Evolutionary conservation across 495 filamentous ascomycete species (phyloP).

Genomic region (Trichoderma reesei): DNA sequence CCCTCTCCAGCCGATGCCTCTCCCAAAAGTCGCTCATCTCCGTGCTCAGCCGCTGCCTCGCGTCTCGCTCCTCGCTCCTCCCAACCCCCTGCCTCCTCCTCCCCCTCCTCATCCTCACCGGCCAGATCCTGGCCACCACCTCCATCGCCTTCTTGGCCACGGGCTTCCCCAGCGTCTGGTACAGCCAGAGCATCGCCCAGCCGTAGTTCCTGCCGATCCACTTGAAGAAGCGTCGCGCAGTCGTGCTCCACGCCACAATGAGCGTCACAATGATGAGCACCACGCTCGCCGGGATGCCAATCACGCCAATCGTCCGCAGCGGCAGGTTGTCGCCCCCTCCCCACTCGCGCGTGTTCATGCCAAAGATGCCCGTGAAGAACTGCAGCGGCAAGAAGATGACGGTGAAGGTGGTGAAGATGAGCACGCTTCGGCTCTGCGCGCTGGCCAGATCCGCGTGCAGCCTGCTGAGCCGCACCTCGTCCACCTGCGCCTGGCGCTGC

Average conservation of each 20-base stretch:
- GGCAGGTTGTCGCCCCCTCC: slow-evolving; percentile 34
- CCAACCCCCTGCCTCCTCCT: slow-evolving; percentile 13
- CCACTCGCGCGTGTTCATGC: slow-evolving; percentile 59
- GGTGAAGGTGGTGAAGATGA: slow-evolving; percentile 63
- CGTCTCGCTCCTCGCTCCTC: not conserved
- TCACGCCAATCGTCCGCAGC: slow-evolving; percentile 27
- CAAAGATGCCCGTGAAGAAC: slow-evolving; percentile 59
- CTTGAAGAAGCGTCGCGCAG: slow-evolving; percentile 25
- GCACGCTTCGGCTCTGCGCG: slow-evolving; percentile 52
- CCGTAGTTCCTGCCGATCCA: slow-evolving; percentile 16
- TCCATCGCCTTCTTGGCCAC: slow-evolving; percentile 22
- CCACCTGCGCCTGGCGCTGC: slow-evolving; percentile 58
- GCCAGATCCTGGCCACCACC: not conserved
- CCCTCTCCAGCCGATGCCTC: slow-evolving; percentile 25
- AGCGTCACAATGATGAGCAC: slow-evolving; percentile 31
- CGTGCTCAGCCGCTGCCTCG: slow-evolving; percentile 12
- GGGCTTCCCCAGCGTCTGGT: slow-evolving; percentile 16
- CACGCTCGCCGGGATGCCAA: slow-evolving; percentile 32
- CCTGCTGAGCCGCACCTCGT: slow-evolving; percentile 55
- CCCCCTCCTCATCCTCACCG: slow-evolving; percentile 14
- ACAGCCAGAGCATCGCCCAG: slow-evolving; percentile 11
- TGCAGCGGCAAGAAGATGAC: slow-evolving; percentile 57
- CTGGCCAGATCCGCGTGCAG: slow-evolving; percentile 54
- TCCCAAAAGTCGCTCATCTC: slow-evolving; percentile 38
- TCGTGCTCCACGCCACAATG: slow-evolving; percentile 32